These are phyloP conservation scores for Colletotrichum theobromicola DNA, from an alignment of 2,329 filamentous ascomycete genomes.

Conservation along the genomic window DNA sequence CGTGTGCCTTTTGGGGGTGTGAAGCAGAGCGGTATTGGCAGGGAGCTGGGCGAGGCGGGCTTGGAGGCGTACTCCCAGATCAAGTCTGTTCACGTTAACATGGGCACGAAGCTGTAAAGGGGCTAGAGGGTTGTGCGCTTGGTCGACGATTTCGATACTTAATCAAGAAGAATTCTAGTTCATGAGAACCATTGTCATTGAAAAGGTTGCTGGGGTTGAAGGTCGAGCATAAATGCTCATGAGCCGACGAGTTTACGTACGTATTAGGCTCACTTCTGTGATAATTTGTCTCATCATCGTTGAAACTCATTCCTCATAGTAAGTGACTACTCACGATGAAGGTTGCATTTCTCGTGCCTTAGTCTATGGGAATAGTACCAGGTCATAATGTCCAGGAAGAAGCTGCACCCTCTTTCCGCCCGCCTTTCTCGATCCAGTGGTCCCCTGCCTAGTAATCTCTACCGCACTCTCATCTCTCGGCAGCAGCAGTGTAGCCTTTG, in stretches of 20 bases:
- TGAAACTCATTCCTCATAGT: no score
- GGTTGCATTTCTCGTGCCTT: not conserved
- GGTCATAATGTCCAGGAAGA: constrained; percentile 23
- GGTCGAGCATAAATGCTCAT: not conserved
- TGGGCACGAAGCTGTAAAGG: constrained; percentile 24
- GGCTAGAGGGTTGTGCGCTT: not conserved
- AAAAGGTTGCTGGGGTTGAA: not conserved
- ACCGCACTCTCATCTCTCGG: constrained; percentile 20
- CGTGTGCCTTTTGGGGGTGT: constrained; percentile 51
- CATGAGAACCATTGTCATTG: not conserved
- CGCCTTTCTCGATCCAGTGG: not conserved
- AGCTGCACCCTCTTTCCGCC: constrained; percentile 21
- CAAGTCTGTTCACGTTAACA: constrained; percentile 51
- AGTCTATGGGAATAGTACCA: not conserved
- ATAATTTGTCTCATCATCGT: no score
- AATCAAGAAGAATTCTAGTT: not conserved
- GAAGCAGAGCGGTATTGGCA: constrained; percentile 54
- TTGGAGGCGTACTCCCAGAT: constrained; percentile 48
- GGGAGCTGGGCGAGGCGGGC: constrained; percentile 51
- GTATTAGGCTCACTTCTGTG: not conserved
- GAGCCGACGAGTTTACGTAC: rapidly evolving
- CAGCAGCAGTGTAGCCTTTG: constrained; percentile 24
- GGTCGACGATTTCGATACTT: not conserved
- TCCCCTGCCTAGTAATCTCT: constrained; percentile 13
- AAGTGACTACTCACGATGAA: not conserved